These are phyloP conservation scores for Metschnikowia lachancei DNA, from an alignment of 805 yeast genomes.

Conservation along the genomic window DNA sequence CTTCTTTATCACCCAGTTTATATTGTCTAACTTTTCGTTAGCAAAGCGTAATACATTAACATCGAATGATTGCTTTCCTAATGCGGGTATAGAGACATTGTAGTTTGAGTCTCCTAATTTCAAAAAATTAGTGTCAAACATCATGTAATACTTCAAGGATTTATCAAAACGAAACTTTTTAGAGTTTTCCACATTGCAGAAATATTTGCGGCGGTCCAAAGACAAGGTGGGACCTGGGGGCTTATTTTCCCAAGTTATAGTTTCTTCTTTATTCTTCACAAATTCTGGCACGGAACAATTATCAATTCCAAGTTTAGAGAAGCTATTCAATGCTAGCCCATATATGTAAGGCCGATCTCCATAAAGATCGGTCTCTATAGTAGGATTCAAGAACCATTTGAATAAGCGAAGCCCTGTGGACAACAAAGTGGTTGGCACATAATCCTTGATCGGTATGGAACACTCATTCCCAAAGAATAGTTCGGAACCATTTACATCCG, in stretches of 20 bases:
- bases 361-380: slow-evolving; percentile 60
- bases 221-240: slow-evolving; percentile 29
- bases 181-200: slow-evolving; percentile 39
- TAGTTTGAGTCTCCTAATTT: slow-evolving; percentile 50
- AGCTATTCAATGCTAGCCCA: slow-evolving; percentile 58
- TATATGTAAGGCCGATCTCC: slow-evolving; percentile 60
- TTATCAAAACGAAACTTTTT: slow-evolving; percentile 39
- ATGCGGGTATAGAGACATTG: slow-evolving; percentile 50
- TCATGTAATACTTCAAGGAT: slow-evolving; percentile 42
- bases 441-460: slow-evolving; percentile 53
- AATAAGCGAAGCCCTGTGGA: slow-evolving; percentile 54
- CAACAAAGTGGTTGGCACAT: slow-evolving; percentile 50
- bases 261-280: slow-evolving; percentile 20
- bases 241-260: slow-evolving; percentile 24
- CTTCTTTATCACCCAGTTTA: slow-evolving; percentile 45
- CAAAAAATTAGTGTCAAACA: slow-evolving; percentile 54
- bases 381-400: slow-evolving; percentile 59
- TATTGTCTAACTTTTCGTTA: slow-evolving; percentile 43
- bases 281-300: slow-evolving; percentile 11
- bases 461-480: slow-evolving; percentile 70
- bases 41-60: slow-evolving; percentile 42
- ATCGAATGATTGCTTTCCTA: slow-evolving; percentile 43
- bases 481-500: slow-evolving; percentile 48
- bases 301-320: slow-evolving; percentile 44
- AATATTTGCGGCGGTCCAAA: slow-evolving; percentile 41